Base-by-base conservation (phyloP, 768 basidiomycete species). In the Tubosaeta sp. region DNA sequence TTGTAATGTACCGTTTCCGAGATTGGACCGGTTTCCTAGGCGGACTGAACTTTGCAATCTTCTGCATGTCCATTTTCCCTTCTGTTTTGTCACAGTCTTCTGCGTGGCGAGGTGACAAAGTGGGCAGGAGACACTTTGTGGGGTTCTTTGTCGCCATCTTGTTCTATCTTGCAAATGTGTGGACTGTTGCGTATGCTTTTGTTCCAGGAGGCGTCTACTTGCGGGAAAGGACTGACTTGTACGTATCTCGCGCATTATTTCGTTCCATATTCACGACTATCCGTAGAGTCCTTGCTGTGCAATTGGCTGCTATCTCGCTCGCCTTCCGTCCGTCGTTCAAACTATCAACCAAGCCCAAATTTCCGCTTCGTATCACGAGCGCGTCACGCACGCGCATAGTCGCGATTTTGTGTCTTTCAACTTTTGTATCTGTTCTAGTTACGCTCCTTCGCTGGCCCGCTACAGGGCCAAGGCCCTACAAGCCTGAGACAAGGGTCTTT, bases 171-270 rank as follows among this genome's bases (percentile, higher is more conserved):
- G 77, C 83, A 25, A 84, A 82, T 49, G 81, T 88, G 14, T 88
- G 90, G 72, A 92, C 90, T 0, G 89, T 89, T 48, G 91, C 91
- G 1, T 93, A 94, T 69, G 90, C 91, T 2, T 94, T 93, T 58
- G 89, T 94, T 12, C 90, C 90, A 3, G 87, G 87, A 1, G 90
- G 89, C 0, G 66, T 75, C 51, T 78, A 83, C 59, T 70, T 94
- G 44, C 73, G 91, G 45, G 91, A 94, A 70, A 74, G 85, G 18
- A 90, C 89, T 29, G 81, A 89, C 63, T 54, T 84, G 81, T 89
- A 59, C 66, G 80, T 77, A 14, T 35, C 45, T 30, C 30, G 25
- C 45, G 49, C 39, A 40, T 44, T 30, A 11, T 54, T 32, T 30
- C 2, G 1, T 36, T 31, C 34, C 31, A 10, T 31, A 31, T 38